Evolutionary conservation across 2,329 filamentous ascomycete genomes (phyloP), one percentile per base, ranked within the genome.

Genomic region (Clonostachys rosea): DNA sequence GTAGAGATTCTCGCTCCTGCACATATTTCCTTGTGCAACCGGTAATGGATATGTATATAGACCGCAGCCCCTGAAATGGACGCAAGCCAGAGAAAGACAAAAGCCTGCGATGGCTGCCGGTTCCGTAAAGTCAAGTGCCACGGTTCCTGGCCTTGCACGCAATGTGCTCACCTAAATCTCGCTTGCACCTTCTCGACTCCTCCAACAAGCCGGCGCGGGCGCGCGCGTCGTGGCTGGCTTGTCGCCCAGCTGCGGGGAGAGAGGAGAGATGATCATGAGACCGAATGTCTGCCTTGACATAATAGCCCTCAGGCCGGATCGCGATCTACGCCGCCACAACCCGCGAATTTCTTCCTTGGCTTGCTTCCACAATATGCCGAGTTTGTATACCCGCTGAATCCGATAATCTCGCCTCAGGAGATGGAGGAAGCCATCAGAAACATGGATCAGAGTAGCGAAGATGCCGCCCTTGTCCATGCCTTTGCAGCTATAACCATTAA

Each of bases 61-160:
- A n/a, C n/a, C n/a, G n/a, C n/a, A n/a, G n/a, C n/a, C n/a, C n/a
- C n/a, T n/a, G n/a, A n/a, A 10, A 30, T 30, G 24, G 24, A 30
- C 14, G 45, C 46, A 44, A 30, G 37, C 12, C 36, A 24, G 33
- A 39, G 47, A 14, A 49, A 46, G 44, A 44, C 39, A 65, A 68
- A 50, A 41, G 66, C 66, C 47, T 68, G 66, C 52, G 64, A 68
- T 49, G 63, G 63, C 42, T 68, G 66, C 50, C 62, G 66, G 36
- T 53, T 68, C 45, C 62, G 66, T 44, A 68, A 68, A 50, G 66
- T 68, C 35, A 61, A 59, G 45, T 68, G 66, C 53, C 67, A 61
- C 42, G 62, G 61, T 47, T 48, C 50, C 17, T 52, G 52, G 40
- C 66, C 66, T 2, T 69, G 66, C 45, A 60, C 61, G 1, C 65